These are phyloP conservation scores for Fusarium sp. DNA, from an alignment of 2,329 filamentous ascomycete species.

Conservation along the genomic window DNA sequence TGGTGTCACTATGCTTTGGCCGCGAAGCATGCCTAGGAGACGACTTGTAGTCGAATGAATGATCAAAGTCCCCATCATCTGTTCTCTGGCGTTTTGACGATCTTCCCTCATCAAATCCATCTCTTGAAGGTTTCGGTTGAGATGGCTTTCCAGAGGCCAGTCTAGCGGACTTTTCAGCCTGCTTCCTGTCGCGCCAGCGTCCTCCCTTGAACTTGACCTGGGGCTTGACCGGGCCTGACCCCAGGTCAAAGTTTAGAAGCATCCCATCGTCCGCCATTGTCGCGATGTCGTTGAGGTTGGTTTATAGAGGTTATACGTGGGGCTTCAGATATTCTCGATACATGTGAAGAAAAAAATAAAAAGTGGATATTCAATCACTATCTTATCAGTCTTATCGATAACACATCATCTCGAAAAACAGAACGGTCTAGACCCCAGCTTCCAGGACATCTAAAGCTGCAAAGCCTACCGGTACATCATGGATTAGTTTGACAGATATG, in stretches of 20 bases:
- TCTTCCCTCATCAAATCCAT: slow-evolving; percentile 52
- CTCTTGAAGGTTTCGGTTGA: slow-evolving; percentile 38
- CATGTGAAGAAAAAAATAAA: slow-evolving; percentile 39
- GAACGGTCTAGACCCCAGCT: slow-evolving; percentile 14
- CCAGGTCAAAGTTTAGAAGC: slow-evolving; percentile 91
- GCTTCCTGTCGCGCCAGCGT: slow-evolving; percentile 90
- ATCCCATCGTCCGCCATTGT: slow-evolving; percentile 95
- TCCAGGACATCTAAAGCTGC: not conserved
- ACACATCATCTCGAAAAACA: not conserved
- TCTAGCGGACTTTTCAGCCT: slow-evolving; percentile 65
- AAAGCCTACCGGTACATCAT: not conserved
- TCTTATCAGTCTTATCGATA: slow-evolving; percentile 48
- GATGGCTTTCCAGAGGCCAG: slow-evolving; percentile 42
- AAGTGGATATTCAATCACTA: slow-evolving; percentile 13
- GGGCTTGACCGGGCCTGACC: slow-evolving; percentile 74
- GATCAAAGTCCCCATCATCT: slow-evolving; percentile 33
- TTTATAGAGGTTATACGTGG: slow-evolving; percentile 44
- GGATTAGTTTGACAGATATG: not conserved
- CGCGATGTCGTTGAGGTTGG: slow-evolving; percentile 29
- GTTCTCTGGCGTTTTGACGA: slow-evolving; percentile 64
- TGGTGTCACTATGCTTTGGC: slow-evolving; percentile 29
- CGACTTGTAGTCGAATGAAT: slow-evolving; percentile 38
- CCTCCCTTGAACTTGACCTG: slow-evolving; percentile 85
- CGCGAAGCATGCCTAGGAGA: slow-evolving; percentile 23
- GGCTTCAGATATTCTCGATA: slow-evolving; percentile 31